A percentile compares a stretch with the other conserved stretches of the same genome.
Evolutionary conservation across 2,329 filamentous ascomycete species (phyloP).

Genomic region (Claviceps pazoutovae): DNA sequence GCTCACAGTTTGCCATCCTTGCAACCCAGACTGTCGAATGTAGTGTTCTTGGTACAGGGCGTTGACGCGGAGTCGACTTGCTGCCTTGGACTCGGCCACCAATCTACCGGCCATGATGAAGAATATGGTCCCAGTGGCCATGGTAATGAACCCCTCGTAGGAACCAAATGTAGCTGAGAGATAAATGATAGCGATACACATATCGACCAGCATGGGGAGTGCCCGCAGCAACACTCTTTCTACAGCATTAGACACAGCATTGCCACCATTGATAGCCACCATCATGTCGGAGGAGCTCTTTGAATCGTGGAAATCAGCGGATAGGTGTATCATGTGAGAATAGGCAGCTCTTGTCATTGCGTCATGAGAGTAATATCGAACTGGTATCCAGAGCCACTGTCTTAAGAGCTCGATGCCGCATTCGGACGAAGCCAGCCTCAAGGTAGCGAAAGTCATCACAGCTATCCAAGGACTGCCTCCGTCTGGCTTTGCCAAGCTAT

Average conservation of each 20-base stretch:
- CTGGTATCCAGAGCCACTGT: conserved; percentile 42
- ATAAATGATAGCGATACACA: conserved; percentile 44
- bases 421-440: conserved; percentile 40
- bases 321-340: conserved; percentile 45
- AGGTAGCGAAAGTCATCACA: conserved; percentile 34
- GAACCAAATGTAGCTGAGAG: conserved; percentile 44
- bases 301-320: conserved; percentile 47
- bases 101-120: conserved; percentile 39
- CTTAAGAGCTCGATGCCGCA: conserved; percentile 39
- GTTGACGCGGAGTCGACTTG: conserved; percentile 35
- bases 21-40: conserved; percentile 39
- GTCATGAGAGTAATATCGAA: conserved; percentile 42
- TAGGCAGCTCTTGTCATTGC: conserved; percentile 40
- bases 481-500: conserved; percentile 37
- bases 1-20: conserved; percentile 45
- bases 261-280: conserved; percentile 41
- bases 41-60: conserved; percentile 42
- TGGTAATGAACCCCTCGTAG: conserved; percentile 48
- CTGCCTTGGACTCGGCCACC: conserved; percentile 34
- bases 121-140: conserved; percentile 43
- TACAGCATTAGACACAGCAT: conserved; percentile 39
- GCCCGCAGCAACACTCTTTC: conserved; percentile 45
- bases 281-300: conserved; percentile 46
- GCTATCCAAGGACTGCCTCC: conserved; percentile 37
- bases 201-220: conserved; percentile 45